A percentile compares a stretch with the other conserved stretches of the same genome.
These are phyloP conservation scores for Hericium rajendrae DNA, from an alignment of 768 basidiomycete species.

Conservation along the genomic window DNA sequence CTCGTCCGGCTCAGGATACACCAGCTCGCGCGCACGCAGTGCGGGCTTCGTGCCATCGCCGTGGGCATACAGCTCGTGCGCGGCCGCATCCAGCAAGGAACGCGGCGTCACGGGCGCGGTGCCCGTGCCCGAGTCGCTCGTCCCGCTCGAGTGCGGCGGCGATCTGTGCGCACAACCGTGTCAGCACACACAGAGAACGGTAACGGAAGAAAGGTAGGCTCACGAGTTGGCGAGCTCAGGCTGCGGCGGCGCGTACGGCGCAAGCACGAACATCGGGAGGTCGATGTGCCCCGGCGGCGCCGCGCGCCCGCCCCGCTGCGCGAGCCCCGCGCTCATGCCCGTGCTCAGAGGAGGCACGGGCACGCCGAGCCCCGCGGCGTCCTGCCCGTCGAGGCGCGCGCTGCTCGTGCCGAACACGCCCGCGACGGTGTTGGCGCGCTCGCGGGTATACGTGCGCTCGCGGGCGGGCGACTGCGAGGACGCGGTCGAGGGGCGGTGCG, in stretches of 20 bases:
- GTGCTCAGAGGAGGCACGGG: background rate
- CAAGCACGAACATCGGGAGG: background rate
- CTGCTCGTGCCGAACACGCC: background rate
- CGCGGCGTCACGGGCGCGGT: background rate
- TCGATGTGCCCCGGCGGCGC: background rate
- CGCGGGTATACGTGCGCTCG: background rate
- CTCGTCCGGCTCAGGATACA: background rate
- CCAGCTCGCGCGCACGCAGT: background rate
- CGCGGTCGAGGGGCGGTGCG: background rate
- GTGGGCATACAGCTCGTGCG: background rate
- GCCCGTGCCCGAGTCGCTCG: background rate
- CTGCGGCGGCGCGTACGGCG: background rate
- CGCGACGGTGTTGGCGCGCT: constrained; percentile 5
- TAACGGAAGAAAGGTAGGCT: too few species aligned
- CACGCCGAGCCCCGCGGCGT: background rate
- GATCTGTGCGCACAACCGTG: background rate
- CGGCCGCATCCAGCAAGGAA: background rate
- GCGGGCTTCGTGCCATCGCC: too few species aligned
- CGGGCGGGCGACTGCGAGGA: background rate
- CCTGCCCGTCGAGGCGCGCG: background rate
- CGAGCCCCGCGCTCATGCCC: background rate
- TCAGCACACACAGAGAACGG: too few species aligned
- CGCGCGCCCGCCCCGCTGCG: background rate
- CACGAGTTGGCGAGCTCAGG: background rate
- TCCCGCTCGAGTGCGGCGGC: background rate